Conservation (phyloP, 257 asterid genomes). For the Mentha longifolia region DNA sequence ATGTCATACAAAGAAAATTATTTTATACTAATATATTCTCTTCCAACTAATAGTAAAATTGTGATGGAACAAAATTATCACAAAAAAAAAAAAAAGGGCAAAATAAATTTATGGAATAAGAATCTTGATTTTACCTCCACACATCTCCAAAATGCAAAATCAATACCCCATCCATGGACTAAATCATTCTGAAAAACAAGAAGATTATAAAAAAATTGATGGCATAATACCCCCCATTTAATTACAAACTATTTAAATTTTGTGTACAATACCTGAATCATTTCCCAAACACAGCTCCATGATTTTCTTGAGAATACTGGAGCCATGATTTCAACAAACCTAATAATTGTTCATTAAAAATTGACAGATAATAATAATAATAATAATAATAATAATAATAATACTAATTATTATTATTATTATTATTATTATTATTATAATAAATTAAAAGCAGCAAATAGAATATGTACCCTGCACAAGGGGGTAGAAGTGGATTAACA, state of each 20-base stretch:
- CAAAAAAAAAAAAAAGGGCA: too few species aligned
- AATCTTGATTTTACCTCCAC: conserved; percentile 44
- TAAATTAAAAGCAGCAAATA: neutral
- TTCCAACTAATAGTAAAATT: neutral
- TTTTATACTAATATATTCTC: neutral
- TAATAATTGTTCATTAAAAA: neutral
- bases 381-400: neutral
- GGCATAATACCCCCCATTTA: neutral
- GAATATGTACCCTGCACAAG: conserved; percentile 63
- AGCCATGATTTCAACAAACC: conserved; percentile 65
- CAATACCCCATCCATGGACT: conserved; percentile 64
- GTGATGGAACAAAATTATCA: neutral
- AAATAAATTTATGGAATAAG: neutral
- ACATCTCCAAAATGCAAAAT: conserved; percentile 54
- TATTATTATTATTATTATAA: too few species aligned
- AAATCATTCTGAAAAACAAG: conserved; percentile 47
- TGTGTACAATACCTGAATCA: conserved; percentile 52
- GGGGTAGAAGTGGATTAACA: conserved; percentile 53
- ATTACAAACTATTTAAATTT: neutral
- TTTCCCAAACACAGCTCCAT: conserved; percentile 62
- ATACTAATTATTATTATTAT: too few species aligned
- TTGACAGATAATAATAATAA: neutral
- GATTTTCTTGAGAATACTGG: conserved; percentile 59
- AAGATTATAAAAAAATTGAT: neutral
- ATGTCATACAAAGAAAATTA: neutral